Evolutionary conservation across 305 asterid genomes (phyloP), one percentile per base, ranked within the genome.

Genomic region (Rubia peregrina): DNA sequence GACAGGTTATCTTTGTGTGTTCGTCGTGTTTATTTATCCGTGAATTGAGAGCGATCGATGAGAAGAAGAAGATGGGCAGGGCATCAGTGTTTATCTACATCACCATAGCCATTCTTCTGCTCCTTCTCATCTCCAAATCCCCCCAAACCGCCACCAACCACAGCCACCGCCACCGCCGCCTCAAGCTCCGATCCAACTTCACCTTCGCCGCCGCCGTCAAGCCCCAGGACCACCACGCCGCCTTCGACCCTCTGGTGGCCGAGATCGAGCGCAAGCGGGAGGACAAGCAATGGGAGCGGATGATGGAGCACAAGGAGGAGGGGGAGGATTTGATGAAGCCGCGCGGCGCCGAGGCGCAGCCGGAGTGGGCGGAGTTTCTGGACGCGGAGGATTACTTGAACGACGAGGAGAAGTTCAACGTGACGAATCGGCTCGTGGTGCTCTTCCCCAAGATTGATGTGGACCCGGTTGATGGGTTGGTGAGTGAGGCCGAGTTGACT

Each of bases 281-380:
- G 83, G 96, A 94, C 80, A 87, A 78, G 77, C 77, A 87, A 77
- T 94, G 97, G 98, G 98, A 90, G 84, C 87, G 82, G 67, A 85
- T 75, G 60, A 65, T 82, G 70, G 88, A 88, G 68, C 91, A 83
- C 80, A 87, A 87, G 75, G n/a, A n/a, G n/a, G 33, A 30, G 3
- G 33, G 33, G 33, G 74, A 87, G 43, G 86, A 86, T 64, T 75
- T 74, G 65, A 62, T 33, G 61, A 61, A 46, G 67, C 14, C 70
- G n/a, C 55, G 71, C 16, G 76, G 42, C 75, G 82, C 70, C 71
- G 92, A 88, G 76, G 75, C 89, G 53, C 90, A 92, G 81, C 96
- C 97, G 61, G 99, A 91, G 82, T 88, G 96, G 99, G 97, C 86
- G 82, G 97, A 95, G 68, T 87, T 89, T 78, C 79, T 84, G 87